These are phyloP conservation scores for Tylopilus subfusipes DNA, from an alignment of 768 basidiomycete genomes.

Conservation along the genomic window DNA sequence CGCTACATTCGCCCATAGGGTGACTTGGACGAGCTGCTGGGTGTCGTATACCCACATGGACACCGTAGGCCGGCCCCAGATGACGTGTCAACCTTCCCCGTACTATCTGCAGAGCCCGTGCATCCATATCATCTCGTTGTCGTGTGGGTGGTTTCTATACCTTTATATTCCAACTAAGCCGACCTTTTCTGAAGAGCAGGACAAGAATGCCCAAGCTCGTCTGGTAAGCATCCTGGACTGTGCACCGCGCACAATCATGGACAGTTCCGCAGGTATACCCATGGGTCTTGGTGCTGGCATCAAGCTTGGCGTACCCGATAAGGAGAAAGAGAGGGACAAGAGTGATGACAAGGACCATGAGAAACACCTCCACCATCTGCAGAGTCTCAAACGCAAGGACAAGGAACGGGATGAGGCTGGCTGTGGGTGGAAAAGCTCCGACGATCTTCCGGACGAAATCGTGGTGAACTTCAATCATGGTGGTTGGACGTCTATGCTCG, in stretches of 20 bases:
- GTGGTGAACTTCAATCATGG: constrained; percentile 30
- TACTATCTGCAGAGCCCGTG: constrained; percentile 44
- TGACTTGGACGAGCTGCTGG: constrained; percentile 68
- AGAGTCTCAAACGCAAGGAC: constrained; percentile 34
- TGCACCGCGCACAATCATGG: not conserved
- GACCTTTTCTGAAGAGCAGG: constrained; percentile 47
- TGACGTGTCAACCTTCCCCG: constrained; percentile 38
- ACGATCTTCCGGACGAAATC: constrained; percentile 35
- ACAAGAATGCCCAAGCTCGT: constrained; percentile 80
- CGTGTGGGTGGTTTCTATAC: constrained; percentile 46
- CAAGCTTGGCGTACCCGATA: constrained; percentile 58
- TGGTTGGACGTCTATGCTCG: constrained; percentile 76
- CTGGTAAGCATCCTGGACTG: constrained; percentile 41
- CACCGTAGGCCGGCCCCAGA: constrained; percentile 31
- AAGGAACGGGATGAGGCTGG: constrained; percentile 36
- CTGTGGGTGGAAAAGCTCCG: constrained; percentile 34
- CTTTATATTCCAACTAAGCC: constrained; percentile 2
- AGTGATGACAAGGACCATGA: constrained; percentile 33
- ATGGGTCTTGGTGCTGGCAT: constrained; percentile 77
- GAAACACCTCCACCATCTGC: constrained; percentile 25
- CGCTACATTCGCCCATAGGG: constrained; percentile 45
- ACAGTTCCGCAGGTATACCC: constrained; percentile 53
- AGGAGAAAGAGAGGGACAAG: constrained; percentile 35
- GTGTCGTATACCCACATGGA: constrained; percentile 44
- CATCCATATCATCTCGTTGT: constrained; percentile 81